Evolutionary conservation across 2,329 filamentous ascomycete species (phyloP).

Genomic region (Sclerotiophoma versabilis): DNA sequence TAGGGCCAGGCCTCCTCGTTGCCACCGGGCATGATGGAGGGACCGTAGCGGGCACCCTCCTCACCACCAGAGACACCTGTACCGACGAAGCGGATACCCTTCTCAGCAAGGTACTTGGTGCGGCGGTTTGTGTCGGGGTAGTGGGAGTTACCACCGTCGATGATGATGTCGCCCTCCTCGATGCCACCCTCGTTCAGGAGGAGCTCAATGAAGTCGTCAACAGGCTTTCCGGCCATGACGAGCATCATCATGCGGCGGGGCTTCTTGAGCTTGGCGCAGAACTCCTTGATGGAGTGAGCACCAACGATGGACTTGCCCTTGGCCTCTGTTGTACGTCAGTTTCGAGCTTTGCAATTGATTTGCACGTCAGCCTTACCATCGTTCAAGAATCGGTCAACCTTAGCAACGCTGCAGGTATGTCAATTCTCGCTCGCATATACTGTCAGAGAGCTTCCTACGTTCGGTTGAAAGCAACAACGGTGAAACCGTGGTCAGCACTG

Average conservation of each 20-base stretch:
- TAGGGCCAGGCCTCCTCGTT: conserved; percentile 97
- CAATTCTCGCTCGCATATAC: conserved; percentile 20
- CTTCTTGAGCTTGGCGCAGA: conserved; percentile 94
- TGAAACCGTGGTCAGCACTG: conserved; percentile 73
- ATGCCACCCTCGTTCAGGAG: conserved; percentile 66
- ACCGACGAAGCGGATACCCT: conserved; percentile 95
- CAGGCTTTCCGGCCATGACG: conserved; percentile 96
- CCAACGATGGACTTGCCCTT: conserved; percentile 90
- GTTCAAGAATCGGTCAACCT: conserved; percentile 92
- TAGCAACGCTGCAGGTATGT: conserved; percentile 68
- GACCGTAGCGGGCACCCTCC: conserved; percentile 97
- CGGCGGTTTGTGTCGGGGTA: conserved; percentile 99
- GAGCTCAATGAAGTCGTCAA: conserved; percentile 98
- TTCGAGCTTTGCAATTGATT: background rate
- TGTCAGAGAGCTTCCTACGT: conserved; percentile 57
- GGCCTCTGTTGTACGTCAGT: conserved; percentile 53
- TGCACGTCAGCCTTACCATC: conserved; percentile 58
- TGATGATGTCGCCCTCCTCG: conserved; percentile 86
- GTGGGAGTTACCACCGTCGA: conserved; percentile 99
- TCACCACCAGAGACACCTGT: conserved; percentile 98
- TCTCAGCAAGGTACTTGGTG: conserved; percentile 82
- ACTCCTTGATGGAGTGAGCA: conserved; percentile 92
- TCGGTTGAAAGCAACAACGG: conserved; percentile 97
- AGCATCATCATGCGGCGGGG: conserved; percentile 98
- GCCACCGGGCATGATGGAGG: conserved; percentile 98